Conservation (phyloP, 805 yeast genomes). For the Saturnispora sekii region DNA sequence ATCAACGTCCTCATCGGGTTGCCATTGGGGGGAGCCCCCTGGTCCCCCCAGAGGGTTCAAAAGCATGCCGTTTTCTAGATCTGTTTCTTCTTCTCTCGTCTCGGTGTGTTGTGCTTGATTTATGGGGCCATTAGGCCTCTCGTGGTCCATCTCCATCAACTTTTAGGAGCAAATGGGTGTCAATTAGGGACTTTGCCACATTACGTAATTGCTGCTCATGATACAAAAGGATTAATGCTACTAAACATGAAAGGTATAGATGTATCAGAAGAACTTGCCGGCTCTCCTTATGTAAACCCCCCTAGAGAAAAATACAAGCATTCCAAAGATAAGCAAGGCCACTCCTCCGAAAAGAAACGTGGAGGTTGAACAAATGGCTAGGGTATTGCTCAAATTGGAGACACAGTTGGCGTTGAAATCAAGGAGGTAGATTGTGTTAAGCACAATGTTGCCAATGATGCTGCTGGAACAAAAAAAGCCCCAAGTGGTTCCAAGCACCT, state of each 20-base stretch:
- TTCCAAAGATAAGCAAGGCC: slow-evolving; percentile 18
- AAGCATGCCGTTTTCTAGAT: no score
- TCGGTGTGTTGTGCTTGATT: no score
- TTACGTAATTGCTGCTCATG: no score
- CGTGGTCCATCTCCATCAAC: no score
- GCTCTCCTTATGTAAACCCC: slow-evolving; percentile 20
- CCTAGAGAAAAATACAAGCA: slow-evolving; percentile 16
- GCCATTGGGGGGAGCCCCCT: slow-evolving; percentile 45
- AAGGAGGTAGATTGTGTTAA: slow-evolving; percentile 66
- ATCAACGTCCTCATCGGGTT: slow-evolving; percentile 46
- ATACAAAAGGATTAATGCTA: not conserved
- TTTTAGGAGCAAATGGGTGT: no score
- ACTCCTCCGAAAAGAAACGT: slow-evolving; percentile 26
- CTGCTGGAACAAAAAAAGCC: slow-evolving; percentile 86
- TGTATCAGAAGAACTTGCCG: slow-evolving; percentile 17
- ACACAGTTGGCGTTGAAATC: slow-evolving; percentile 40
- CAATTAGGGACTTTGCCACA: no score
- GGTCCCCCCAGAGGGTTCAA: not conserved
- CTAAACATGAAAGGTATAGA: not conserved
- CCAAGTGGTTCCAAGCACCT: slow-evolving; percentile 86
- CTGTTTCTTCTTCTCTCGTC: no score
- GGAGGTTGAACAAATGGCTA: slow-evolving; percentile 26
- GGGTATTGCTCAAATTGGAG: slow-evolving; percentile 3
- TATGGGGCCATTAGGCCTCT: no score
- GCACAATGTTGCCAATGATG: slow-evolving; percentile 22